Evolutionary conservation across 257 asterid genomes (phyloP).

Genomic region (Nemophila menziesii): DNA sequence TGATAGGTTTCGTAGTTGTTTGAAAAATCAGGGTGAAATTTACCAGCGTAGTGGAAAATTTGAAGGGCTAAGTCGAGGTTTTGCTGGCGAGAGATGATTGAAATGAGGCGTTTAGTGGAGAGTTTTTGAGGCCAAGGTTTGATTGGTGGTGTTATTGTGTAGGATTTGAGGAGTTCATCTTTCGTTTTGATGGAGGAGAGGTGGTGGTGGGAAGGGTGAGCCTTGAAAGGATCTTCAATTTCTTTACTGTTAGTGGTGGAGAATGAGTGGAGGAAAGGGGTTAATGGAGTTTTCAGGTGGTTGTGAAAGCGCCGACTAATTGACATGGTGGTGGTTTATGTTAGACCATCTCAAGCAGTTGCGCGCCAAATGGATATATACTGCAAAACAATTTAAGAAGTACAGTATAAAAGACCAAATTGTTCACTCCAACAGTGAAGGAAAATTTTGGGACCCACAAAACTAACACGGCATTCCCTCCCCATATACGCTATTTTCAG

Average conservation of each 20-base stretch:
- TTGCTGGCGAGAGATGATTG: conserved; percentile 51
- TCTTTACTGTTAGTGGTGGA: not conserved
- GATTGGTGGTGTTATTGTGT: conserved; percentile 75
- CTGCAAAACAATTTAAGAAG: no score
- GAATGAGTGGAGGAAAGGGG: not conserved
- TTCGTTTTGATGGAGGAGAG: conserved; percentile 43
- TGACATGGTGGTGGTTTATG: not conserved
- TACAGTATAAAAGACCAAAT: no score
- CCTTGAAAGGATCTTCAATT: not conserved
- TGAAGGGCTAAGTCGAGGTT: conserved; percentile 66
- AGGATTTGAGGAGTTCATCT: conserved; percentile 45
- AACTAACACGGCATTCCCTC: no score
- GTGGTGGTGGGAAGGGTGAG: conserved; percentile 10
- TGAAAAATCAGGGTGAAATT: conserved; percentile 48
- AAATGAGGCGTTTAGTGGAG: conserved; percentile 46
- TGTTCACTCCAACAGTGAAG: no score
- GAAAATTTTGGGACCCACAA: no score
- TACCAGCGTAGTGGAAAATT: conserved; percentile 66
- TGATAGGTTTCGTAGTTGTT: conserved; percentile 65
- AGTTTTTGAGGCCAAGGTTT: conserved; percentile 81
- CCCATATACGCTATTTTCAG: no score
- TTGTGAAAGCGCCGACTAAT: not conserved
- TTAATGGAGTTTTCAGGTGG: not conserved
- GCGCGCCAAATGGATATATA: no score
- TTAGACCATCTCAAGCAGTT: no score